A percentile compares a stretch with the other conserved stretches of the same genome.
Evolutionary conservation across 345 rosid species (phyloP).

Genomic region (Pugionium cornutum): DNA sequence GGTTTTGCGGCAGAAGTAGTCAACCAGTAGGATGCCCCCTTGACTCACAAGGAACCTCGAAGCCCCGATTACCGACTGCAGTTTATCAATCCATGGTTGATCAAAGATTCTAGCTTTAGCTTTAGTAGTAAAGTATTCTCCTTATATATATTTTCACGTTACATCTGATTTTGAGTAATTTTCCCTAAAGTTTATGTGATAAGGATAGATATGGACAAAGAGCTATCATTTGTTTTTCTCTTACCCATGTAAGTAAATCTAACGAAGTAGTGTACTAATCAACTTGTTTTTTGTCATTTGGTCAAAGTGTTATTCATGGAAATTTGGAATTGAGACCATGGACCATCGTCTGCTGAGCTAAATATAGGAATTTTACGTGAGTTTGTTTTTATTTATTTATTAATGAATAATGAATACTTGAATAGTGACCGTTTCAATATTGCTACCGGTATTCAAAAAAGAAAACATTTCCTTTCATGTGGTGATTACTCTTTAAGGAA

Average conservation of each 20-base stretch:
- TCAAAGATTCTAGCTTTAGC: conserved; percentile 14
- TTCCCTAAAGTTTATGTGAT: conserved; percentile 1
- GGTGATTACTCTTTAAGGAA: conserved; percentile 2
- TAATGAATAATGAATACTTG: background rate
- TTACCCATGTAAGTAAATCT: conserved; percentile 6
- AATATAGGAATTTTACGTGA: background rate
- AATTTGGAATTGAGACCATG: background rate
- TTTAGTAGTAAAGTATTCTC: conserved; percentile 14
- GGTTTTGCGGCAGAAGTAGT: conserved; percentile 34
- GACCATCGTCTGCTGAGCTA: conserved; percentile 9
- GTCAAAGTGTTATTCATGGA: conserved; percentile 15
- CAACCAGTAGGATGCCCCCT: conserved; percentile 23
- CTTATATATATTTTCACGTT: conserved; percentile 14
- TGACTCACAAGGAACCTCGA: conserved; percentile 5
- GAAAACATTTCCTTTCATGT: background rate
- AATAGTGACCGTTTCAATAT: conserved; percentile 2
- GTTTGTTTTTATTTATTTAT: conserved; percentile 4
- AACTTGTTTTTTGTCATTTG: background rate
- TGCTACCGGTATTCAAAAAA: background rate
- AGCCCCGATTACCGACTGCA: background rate
- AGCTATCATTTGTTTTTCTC: conserved; percentile 3
- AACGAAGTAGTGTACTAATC: background rate
- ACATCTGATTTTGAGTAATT: conserved; percentile 8
- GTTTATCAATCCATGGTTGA: conserved; percentile 9
- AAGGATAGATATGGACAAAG: conserved; percentile 20